Evolutionary conservation across 2,329 filamentous ascomycete genomes (phyloP).

Genomic region (Pezicula carpinea): DNA sequence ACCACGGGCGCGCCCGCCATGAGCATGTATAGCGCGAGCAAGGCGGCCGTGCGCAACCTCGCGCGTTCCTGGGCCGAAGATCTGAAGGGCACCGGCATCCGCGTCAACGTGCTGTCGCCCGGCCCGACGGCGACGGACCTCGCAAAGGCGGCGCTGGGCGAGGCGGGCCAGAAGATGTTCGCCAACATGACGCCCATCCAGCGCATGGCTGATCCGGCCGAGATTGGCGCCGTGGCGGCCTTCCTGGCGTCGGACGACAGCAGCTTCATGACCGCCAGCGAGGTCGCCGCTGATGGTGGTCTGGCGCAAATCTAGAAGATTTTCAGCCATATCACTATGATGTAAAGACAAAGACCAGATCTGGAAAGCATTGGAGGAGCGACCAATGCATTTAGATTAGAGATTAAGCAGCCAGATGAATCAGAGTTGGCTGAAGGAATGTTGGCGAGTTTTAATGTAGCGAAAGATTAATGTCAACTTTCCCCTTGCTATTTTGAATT

Average conservation of each 20-base stretch:
- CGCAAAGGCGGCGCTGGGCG: slow-evolving; percentile 13
- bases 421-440: too few species aligned
- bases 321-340: too few species aligned
- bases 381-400: too few species aligned
- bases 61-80: slow-evolving; percentile 13
- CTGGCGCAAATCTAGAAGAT: slow-evolving; percentile 12
- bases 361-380: too few species aligned
- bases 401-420: too few species aligned
- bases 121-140: slow-evolving; percentile 19
- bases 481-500: too few species aligned
- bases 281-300: slow-evolving; percentile 12
- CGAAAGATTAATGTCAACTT: too few species aligned
- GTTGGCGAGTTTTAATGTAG: too few species aligned
- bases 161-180: slow-evolving; percentile 13
- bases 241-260: slow-evolving; percentile 14
- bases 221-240: slow-evolving; percentile 11
- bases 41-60: slow-evolving; percentile 17
- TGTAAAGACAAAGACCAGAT: too few species aligned
- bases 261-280: slow-evolving; percentile 15
- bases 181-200: slow-evolving; percentile 9
- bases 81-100: slow-evolving; percentile 18
- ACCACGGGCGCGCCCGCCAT: slow-evolving; percentile 14
- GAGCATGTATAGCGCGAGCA: slow-evolving; percentile 17
- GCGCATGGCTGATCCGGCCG: slow-evolving; percentile 13
- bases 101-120: slow-evolving; percentile 18